Evolutionary conservation across 192 early-diverging fungal species (phyloP), one percentile per base, ranked within the genome.

Genomic region (Linderina pennispora): DNA sequence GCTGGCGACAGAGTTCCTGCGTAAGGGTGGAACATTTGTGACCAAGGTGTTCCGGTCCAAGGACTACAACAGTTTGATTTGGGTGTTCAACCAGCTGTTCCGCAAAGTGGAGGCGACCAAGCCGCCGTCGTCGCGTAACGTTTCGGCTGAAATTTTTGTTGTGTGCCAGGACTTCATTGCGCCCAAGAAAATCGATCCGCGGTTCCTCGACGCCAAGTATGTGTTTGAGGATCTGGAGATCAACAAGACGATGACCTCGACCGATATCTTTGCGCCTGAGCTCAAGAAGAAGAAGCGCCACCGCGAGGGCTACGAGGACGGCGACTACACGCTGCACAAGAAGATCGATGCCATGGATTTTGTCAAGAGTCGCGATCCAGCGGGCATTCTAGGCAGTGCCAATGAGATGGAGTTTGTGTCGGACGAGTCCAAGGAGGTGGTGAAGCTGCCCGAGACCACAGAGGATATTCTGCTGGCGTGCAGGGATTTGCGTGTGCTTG

Each of bases 91-190:
- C 58, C 92, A 97, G 70, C 65, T 99, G 28, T 99, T 99, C 74
- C 72, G 76, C 36, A 91, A 85, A 47, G 96, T 99, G 46, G 94
- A 99, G 69, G 96, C 96, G 1, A 99, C 96, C 22, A 99, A 99
- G 65, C 96, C 96, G 23, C 85, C 90, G 38, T 91, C 91, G 26
- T 99, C 96, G 25, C 82, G 96, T 76, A 93, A 90, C 42, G 96
- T 99, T 9, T 99, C 96, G 40, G 96, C 96, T 6, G 96, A 99
- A 84, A 99, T 99, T 50, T 99, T 94, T 75, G 93, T 99, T 20
- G 91, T 99, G 6, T 99, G 96, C 75, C 75, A 82, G 20, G 91
- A 89, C 48, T 99, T 81, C 65, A 74, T 89, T 64, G 91, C 92
- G 0, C 92, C 93, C 33, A 92, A 92, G 63, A 88, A 90, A 64